Evolutionary conservation across 306 rosid genomes (phyloP).

Genomic region (Pterocarpus santalinus): DNA sequence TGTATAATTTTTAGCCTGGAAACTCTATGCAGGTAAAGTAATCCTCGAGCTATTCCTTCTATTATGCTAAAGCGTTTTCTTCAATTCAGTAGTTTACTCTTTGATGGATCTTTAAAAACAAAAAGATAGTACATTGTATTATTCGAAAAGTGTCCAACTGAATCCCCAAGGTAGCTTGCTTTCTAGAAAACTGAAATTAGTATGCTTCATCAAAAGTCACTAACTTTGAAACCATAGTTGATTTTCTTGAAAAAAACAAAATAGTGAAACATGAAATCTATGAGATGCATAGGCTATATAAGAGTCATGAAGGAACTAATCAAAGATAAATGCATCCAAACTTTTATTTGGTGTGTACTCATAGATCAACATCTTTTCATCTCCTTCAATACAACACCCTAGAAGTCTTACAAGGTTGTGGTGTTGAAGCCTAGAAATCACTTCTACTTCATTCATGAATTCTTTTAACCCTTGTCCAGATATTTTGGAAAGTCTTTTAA

Average conservation of each 20-base stretch:
- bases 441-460: conserved; percentile 46
- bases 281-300: not conserved
- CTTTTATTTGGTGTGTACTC: too few relatives aligned
- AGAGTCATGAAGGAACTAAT: conserved; percentile 32
- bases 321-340: conserved; percentile 50
- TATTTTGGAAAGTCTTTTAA: conserved; percentile 47
- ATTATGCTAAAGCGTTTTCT: too few relatives aligned
- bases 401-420: conserved; percentile 52
- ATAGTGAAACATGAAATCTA: not conserved
- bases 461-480: conserved; percentile 53
- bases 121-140: not conserved
- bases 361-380: too few relatives aligned
- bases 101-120: conserved; percentile 8
- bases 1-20: too few relatives aligned
- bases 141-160: not conserved
- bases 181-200: not conserved
- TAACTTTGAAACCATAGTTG: not conserved
- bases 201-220: not conserved
- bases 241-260: not conserved
- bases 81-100: conserved; percentile 26
- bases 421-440: conserved; percentile 54
- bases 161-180: not conserved
- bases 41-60: too few relatives aligned
- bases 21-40: too few relatives aligned
- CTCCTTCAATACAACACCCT: too few relatives aligned